Conservation (phyloP, 495 filamentous ascomycete species). For the Aspergillus asperescens region DNA sequence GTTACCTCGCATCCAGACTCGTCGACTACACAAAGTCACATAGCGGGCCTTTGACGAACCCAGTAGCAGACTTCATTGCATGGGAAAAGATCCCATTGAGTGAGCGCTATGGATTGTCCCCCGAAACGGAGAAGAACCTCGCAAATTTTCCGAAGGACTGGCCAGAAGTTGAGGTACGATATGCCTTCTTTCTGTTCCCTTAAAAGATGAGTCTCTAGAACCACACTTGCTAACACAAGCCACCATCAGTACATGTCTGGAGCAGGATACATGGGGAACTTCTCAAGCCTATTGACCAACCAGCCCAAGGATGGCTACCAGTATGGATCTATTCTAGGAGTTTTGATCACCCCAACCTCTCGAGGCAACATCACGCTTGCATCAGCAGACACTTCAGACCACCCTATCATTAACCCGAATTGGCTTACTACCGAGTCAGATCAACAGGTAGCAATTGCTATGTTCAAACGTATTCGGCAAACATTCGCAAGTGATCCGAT, state of each 20-base stretch:
- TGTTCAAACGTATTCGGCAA: constrained; percentile 47
- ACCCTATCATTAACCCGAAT: constrained; percentile 52
- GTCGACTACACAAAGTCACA: constrained; percentile 8
- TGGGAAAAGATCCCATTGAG: constrained; percentile 44
- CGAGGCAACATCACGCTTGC: constrained; percentile 51
- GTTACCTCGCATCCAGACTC: constrained; percentile 10
- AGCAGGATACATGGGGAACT: constrained; percentile 39
- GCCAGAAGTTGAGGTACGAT: constrained; percentile 53
- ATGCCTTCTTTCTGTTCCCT: too few species aligned
- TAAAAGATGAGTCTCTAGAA: too few species aligned
- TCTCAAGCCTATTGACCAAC: constrained; percentile 34
- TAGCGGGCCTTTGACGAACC: constrained; percentile 39
- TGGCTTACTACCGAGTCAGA: constrained; percentile 52
- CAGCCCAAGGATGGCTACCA: constrained; percentile 37
- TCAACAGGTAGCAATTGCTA: constrained; percentile 46
- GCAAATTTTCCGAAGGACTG: constrained; percentile 46
- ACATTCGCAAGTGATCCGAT: constrained; percentile 31
- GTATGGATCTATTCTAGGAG: constrained; percentile 42
- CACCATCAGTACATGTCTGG: constrained; percentile 28
- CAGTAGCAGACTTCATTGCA: constrained; percentile 40
- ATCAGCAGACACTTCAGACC: constrained; percentile 33
- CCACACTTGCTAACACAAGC: not conserved
- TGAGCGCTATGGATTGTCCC: constrained; percentile 19
- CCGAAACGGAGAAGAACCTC: constrained; percentile 26
- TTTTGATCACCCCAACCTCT: constrained; percentile 43